Percentiles rank a stretch among this genome's conserved stretches.
Conservation (phyloP, 768 basidiomycete species). For the Hypholoma fasciculare region DNA sequence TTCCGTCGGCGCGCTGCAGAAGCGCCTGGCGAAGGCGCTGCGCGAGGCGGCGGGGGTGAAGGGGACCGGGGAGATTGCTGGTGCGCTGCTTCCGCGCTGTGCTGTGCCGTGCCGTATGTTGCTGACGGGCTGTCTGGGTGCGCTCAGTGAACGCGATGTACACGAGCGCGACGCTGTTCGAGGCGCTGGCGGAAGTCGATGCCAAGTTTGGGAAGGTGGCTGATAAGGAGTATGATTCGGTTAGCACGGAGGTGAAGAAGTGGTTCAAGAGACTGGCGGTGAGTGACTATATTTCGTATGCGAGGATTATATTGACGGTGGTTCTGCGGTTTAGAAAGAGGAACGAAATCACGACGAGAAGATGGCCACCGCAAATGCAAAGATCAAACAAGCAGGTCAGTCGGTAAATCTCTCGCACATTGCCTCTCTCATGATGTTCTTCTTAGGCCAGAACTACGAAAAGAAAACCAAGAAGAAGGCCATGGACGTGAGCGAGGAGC, state of each 20-base stretch:
- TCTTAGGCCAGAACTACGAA: constrained; percentile 68
- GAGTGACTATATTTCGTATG: constrained; percentile 24
- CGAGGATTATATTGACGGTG: not conserved
- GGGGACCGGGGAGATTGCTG: constrained; percentile 59
- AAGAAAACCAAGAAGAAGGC: constrained; percentile 78
- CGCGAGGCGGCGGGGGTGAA: constrained; percentile 64
- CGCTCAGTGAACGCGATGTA: constrained; percentile 66
- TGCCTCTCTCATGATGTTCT: not conserved
- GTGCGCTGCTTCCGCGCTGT: constrained; percentile 37
- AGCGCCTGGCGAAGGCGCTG: constrained; percentile 72
- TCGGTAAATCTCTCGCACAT: not conserved
- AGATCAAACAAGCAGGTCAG: constrained; percentile 75
- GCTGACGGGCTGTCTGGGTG: constrained; percentile 10
- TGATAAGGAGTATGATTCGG: constrained; percentile 68
- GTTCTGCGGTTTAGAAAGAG: constrained; percentile 56
- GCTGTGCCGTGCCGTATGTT: not conserved
- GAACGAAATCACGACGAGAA: constrained; percentile 77
- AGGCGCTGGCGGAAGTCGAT: constrained; percentile 69
- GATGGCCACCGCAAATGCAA: constrained; percentile 63
- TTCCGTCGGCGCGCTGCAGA: constrained; percentile 64
- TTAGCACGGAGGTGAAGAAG: constrained; percentile 73
- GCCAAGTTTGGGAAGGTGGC: constrained; percentile 72
- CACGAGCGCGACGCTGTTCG: constrained; percentile 65
- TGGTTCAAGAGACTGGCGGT: constrained; percentile 87
- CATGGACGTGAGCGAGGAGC: constrained; percentile 69